phyloP scores from a whole-genome alignment of 202 grass and related monocot genomes.

The Eragrostis tef region DNA sequence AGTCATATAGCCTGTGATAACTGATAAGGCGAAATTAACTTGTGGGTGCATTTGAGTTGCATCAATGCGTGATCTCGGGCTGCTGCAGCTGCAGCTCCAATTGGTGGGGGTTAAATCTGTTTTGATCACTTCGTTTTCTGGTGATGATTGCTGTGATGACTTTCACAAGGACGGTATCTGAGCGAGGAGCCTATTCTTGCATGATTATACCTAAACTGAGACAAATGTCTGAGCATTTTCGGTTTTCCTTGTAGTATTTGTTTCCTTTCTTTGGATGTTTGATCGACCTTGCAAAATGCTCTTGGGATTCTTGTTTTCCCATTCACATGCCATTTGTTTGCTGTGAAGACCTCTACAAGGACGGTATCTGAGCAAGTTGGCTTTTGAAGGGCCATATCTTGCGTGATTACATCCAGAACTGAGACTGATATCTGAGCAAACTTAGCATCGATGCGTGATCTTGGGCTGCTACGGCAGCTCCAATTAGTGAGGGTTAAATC shows the following conservation, averaged over 20 bases:
- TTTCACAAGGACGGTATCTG: slow-evolving; percentile 51
- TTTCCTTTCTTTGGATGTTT: neutral
- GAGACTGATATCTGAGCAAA: slow-evolving; percentile 31
- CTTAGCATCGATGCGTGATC: neutral
- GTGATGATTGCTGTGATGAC: slow-evolving; percentile 16
- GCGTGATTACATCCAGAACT: slow-evolving; percentile 45
- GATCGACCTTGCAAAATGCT: neutral
- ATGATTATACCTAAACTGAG: slow-evolving; percentile 51
- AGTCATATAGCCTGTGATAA: neutral
- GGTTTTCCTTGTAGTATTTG: neutral
- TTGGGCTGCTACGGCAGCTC: neutral
- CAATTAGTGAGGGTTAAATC: neutral
- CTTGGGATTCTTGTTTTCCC: neutral
- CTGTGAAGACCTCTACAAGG: slow-evolving; percentile 17
- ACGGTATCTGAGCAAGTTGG: slow-evolving; percentile 37
- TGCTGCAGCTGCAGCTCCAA: neutral
- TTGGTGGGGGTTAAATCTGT: neutral
- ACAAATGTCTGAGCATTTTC: slow-evolving; percentile 33
- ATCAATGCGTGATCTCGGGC: neutral
- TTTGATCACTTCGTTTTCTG: neutral
- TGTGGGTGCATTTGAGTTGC: neutral
- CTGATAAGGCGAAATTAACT: too few relatives aligned
- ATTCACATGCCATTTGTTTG: neutral
- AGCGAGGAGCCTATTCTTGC: neutral
- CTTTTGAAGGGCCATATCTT: neutral